Evolutionary conservation across 306 rosid genomes (phyloP), one percentile per base, ranked within the genome.

Genomic region (Vigna radiata): DNA sequence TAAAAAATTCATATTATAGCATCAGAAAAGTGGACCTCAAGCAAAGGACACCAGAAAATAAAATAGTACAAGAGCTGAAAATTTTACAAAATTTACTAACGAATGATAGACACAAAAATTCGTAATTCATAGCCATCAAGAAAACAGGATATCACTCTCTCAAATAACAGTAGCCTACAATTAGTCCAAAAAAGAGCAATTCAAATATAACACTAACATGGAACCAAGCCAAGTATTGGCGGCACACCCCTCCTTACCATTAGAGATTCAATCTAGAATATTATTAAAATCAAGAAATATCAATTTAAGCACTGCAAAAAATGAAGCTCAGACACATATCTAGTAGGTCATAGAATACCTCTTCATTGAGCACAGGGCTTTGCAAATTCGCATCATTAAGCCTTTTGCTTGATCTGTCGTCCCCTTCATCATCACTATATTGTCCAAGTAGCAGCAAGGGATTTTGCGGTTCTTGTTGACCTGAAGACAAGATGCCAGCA

Each of bases 381-480:
- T 86, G 85, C 49, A 23, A 82, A 19, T 83, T 64, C 2, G 63
- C 77, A 79, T 79, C 72, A 69, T 72, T 77, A 39, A 49, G 80
- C 78, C 55, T 81, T 74, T 85, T 77, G 70, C 87, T 81, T 77
- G 89, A 83, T 73, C 80, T 94, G 23, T 83, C 94, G 23, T 92
- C 98, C 36, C 76, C 76, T 36, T 95, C 99, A 15, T 91, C 93
- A 68, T 96, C 98, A 75, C 99, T 96, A 73, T 96, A 96, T 79
- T 96, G 97, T 62, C 92, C 98, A 60, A 96, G 99, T 84, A 96
- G 84, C 85, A 87, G 87, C 81, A 92, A 83, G 17, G 99, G 98
- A 85, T 96, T 92, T 73, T 89, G 90, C 60, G 87, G 72, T 77
- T 79, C 89, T 81, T 76, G 86, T 81, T 76, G 86, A 77, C 91